A percentile compares a stretch with the other conserved stretches of the same genome.
Conservation (phyloP, 2,329 filamentous ascomycete species). For the Bipolaris cookei region DNA sequence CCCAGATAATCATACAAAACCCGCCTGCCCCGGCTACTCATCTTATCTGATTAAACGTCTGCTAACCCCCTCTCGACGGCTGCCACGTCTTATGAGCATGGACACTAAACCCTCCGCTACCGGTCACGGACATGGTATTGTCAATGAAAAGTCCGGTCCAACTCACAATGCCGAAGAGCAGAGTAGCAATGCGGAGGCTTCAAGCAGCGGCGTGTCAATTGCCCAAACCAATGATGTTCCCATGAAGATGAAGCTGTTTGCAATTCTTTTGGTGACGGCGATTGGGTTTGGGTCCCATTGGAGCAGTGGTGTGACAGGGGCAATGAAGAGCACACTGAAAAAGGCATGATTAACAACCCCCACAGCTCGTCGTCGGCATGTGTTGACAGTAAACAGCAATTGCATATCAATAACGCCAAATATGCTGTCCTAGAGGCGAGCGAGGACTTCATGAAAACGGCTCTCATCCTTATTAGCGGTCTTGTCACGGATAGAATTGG, state of each 20-base stretch:
- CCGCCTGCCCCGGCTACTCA: not conserved
- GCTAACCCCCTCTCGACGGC: not conserved
- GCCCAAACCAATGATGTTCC: slow-evolving; percentile 15
- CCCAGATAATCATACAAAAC: not conserved
- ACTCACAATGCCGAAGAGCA: not conserved
- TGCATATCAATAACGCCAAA: slow-evolving; percentile 65
- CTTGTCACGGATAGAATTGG: slow-evolving; percentile 65
- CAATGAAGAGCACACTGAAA: slow-evolving; percentile 67
- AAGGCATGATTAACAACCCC: slow-evolving; percentile 47
- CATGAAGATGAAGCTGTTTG: slow-evolving; percentile 44
- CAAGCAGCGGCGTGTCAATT: slow-evolving; percentile 15
- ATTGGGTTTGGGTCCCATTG: slow-evolving; percentile 67
- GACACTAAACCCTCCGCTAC: not conserved
- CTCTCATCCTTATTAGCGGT: slow-evolving; percentile 62
- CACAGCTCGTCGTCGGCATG: not conserved
- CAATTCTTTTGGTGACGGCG: slow-evolving; percentile 59
- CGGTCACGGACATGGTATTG: not conserved
- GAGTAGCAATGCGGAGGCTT: slow-evolving; percentile 3
- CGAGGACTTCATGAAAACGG: slow-evolving; percentile 67
- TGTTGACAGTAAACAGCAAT: slow-evolving; percentile 42
- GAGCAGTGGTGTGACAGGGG: slow-evolving; percentile 66
- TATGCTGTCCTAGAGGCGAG: slow-evolving; percentile 66
- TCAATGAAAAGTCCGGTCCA: not conserved
- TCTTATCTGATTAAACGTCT: not conserved
- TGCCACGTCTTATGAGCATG: not conserved